Evolutionary conservation across 371 early-diverging fungal genomes (phyloP).

Genomic region (Mucor saturninus): DNA sequence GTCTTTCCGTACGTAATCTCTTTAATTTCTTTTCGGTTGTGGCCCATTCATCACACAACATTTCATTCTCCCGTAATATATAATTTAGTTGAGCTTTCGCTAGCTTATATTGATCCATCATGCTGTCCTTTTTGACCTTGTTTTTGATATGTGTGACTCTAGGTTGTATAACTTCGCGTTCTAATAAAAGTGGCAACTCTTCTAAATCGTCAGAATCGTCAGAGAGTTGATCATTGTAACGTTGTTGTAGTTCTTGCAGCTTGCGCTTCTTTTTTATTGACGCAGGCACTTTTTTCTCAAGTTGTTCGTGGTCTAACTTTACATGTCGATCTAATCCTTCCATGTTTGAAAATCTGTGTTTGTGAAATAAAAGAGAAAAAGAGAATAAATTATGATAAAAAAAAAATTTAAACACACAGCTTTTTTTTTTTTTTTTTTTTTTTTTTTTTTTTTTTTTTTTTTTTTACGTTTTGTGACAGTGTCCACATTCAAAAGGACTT

Average conservation of each 20-base stretch:
- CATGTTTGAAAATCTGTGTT: not conserved
- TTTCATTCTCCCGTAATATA: conserved; percentile 17
- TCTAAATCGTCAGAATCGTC: conserved; percentile 7
- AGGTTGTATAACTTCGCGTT: conserved; percentile 1
- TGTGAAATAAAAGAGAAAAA: not conserved
- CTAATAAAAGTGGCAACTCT: not conserved
- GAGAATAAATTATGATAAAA: not conserved
- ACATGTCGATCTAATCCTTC: conserved; percentile 1
- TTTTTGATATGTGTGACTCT: not conserved
- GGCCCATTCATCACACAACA: conserved; percentile 20
- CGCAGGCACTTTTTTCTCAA: not conserved
- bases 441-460: not conserved
- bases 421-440: not conserved
- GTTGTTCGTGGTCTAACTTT: conserved; percentile 1
- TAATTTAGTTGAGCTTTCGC: conserved; percentile 16
- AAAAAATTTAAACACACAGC: not conserved
- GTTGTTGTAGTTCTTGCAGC: conserved; percentile 8
- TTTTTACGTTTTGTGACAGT: conserved; percentile 2
- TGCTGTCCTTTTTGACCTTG: conserved; percentile 8
- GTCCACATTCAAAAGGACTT: conserved; percentile 1
- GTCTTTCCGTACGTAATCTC: conserved; percentile 12
- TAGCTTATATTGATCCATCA: conserved; percentile 9
- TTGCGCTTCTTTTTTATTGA: conserved; percentile 20
- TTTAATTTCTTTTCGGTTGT: conserved; percentile 9
- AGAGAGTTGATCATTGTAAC: conserved; percentile 10